Base-by-base conservation (phyloP, 164 flowering plant species). In the Magnolia changhungtana region DNA sequence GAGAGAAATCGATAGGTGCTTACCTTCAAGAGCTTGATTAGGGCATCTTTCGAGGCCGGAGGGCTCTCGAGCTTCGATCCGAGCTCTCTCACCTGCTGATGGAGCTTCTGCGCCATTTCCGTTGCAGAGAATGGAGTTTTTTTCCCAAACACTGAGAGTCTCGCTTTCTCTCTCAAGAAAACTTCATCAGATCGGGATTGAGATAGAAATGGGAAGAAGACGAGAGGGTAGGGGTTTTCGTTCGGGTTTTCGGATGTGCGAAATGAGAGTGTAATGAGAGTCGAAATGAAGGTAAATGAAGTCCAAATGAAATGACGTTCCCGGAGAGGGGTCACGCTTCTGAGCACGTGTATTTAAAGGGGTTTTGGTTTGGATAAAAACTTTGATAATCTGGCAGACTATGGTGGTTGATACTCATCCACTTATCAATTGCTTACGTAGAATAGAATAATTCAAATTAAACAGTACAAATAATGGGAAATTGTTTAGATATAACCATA, bases 11-110 rank as follows among this genome's bases (percentile, higher is more conserved):
- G 64, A 1, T 0, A 27, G 72, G 51, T 69, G 76, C 78, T 64
- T 0, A 92, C 99, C 95, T 92, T 91, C 24, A 93, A 78, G 74
- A 95, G 94, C 88, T 92, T 89, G 76, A 90, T 70, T 24, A 95
- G 90, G 55, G 88, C 81, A 77, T 92, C 99, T 78, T 93, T 95
- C 63, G 88, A 75, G 50, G 90, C 50, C 9, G 97, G 96, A 81
- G 87, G 92, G 45, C 71, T 75, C 68, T 90, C 88, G 76, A 95
- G 93, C 96, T 90, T 92, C 74, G 92, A 87, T 81, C 98, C 98
- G 51, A 94, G 74, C 81, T 92, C 96, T 84, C 78, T 82, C 67
- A 96, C 90, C 90, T 87, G 91, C 78, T 85, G 83, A 72, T 85
- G 86, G 21, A 84, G 82, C 85, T 86, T 87, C 63, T 82, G 83